Base-by-base conservation (phyloP, 768 basidiomycete species). In the Phaffia australis region DNA sequence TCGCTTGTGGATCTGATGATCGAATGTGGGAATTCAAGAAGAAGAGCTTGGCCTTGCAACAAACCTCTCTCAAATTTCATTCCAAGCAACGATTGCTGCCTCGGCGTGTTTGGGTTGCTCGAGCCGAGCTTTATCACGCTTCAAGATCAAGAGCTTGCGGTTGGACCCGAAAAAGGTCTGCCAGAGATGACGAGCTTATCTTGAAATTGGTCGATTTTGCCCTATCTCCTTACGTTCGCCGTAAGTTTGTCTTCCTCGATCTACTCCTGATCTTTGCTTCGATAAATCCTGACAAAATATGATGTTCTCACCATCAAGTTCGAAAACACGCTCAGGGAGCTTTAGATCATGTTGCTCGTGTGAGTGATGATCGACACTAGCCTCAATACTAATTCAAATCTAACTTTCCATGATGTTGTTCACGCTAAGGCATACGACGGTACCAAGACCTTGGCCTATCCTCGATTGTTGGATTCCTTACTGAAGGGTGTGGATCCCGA, bases 181-280 rank as follows among this genome's bases (percentile, higher is more conserved):
- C 79, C 46, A 79, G 88, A n/a, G 88, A 89, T 68, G 87, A 89
- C 73, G 77, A 76, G 67, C 77, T 90, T 25, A 77, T 90, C 8
- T 73, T 78, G 7, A 87, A 88, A 72, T 75, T 90, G 23, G 80
- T 85, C 14, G 86, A 87, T 70, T 76, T 89, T 49, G 87, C 87
- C 49, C 78, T 90, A 27, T 90, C 88, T 0, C 85, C 84, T 3
- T 90, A 90, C 72, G 87, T 86, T 6, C 79, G 87, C 82, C 85
- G 88, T 89, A 71, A 71, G 79, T 70, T 32, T 47, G 25, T n/a
- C 23, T 42, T 0, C n/a, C 14, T 5, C 47, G 25, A 30, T 2
- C 7, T 23, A 9, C 11, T n/a, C 25, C 42, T 18, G 46, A 16
- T 25, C 47, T 60, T 23, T 47, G 14, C 29, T 9, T 55, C 19